phyloP scores from a whole-genome alignment of 2,329 filamentous ascomycete genomes.

The Zarea fungicola region DNA sequence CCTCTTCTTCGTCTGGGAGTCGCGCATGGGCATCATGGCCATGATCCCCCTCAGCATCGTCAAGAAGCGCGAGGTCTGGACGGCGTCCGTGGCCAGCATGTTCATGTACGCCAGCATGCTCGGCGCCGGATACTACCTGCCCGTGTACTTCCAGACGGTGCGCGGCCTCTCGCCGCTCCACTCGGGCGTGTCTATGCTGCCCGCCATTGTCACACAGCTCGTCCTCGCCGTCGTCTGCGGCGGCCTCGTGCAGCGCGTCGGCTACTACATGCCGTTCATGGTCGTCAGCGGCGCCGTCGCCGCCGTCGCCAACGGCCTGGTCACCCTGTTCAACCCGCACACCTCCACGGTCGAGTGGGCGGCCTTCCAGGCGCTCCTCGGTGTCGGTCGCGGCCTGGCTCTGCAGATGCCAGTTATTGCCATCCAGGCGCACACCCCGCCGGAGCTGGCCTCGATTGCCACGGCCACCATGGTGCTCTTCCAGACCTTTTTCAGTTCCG shows the following conservation, averaged over 20 bases:
- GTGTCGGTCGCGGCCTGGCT: slow-evolving; percentile 38
- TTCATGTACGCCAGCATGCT: slow-evolving; percentile 40
- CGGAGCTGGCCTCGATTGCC: slow-evolving; percentile 22
- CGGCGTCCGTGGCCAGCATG: slow-evolving; percentile 35
- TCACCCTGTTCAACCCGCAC: slow-evolving; percentile 34
- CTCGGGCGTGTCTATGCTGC: slow-evolving; percentile 25
- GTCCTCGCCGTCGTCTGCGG: slow-evolving; percentile 21
- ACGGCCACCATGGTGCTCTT: slow-evolving; percentile 28
- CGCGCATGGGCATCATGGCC: slow-evolving; percentile 37
- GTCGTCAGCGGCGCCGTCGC: slow-evolving; percentile 27
- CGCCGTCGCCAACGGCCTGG: slow-evolving; percentile 33
- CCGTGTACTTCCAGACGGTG: slow-evolving; percentile 48
- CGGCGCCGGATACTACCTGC: slow-evolving; percentile 41
- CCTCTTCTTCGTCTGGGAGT: slow-evolving; percentile 43
- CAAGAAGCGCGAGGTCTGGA: slow-evolving; percentile 36
- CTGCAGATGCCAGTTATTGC: slow-evolving; percentile 36
- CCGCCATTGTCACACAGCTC: slow-evolving; percentile 23
- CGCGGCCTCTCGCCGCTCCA: slow-evolving; percentile 26
- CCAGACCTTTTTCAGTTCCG: slow-evolving; percentile 42
- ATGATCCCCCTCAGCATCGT: slow-evolving; percentile 46
- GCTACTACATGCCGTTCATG: slow-evolving; percentile 42
- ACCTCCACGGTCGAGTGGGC: slow-evolving; percentile 36
- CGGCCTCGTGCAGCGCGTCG: slow-evolving; percentile 24
- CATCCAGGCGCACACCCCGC: slow-evolving; percentile 23
- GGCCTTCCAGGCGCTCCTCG: slow-evolving; percentile 39